Conservation (phyloP, 495 filamentous ascomycete species). For the Aspergillus conjunctus region DNA sequence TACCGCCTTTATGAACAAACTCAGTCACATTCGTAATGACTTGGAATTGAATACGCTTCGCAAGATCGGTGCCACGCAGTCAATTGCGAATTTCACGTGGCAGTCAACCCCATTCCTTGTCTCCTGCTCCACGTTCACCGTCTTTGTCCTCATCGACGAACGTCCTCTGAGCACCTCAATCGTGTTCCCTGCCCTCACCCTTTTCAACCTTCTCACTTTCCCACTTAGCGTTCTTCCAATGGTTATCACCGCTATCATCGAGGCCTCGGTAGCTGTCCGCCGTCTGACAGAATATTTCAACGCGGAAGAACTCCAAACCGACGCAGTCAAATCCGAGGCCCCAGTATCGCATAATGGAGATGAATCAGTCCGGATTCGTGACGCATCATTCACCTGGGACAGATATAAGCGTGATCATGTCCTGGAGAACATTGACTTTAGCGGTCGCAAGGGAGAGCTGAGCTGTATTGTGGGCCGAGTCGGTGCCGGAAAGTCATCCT, state of each 20-base stretch:
- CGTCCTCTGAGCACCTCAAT: constrained; percentile 87
- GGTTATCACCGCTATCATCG: constrained; percentile 96
- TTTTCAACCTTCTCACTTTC: constrained; percentile 94
- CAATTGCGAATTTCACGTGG: constrained; percentile 97
- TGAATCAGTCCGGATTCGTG: constrained; percentile 77
- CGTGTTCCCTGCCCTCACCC: constrained; percentile 89
- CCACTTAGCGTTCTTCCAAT: constrained; percentile 93
- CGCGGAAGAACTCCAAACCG: constrained; percentile 85
- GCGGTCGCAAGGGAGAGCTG: constrained; percentile 85
- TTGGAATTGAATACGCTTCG: constrained; percentile 92
- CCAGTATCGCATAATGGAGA: constrained; percentile 73
- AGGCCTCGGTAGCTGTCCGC: constrained; percentile 88
- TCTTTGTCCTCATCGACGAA: constrained; percentile 84
- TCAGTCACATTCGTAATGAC: constrained; percentile 93
- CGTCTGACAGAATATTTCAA: constrained; percentile 83
- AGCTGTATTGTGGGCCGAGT: constrained; percentile 95
- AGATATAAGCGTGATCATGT: constrained; percentile 63
- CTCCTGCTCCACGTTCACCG: constrained; percentile 93
- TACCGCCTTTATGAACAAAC: constrained; percentile 93
- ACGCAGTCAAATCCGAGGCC: constrained; percentile 73
- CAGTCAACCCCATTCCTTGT: constrained; percentile 99
- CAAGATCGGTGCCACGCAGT: constrained; percentile 91
- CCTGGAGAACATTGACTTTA: constrained; percentile 80
- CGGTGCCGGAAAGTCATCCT: constrained; percentile 89
- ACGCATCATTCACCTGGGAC: constrained; percentile 95